Evolutionary conservation across 306 rosid species (phyloP), one percentile per base, ranked within the genome.

Genomic region (Astragalus glycyphyllos): DNA sequence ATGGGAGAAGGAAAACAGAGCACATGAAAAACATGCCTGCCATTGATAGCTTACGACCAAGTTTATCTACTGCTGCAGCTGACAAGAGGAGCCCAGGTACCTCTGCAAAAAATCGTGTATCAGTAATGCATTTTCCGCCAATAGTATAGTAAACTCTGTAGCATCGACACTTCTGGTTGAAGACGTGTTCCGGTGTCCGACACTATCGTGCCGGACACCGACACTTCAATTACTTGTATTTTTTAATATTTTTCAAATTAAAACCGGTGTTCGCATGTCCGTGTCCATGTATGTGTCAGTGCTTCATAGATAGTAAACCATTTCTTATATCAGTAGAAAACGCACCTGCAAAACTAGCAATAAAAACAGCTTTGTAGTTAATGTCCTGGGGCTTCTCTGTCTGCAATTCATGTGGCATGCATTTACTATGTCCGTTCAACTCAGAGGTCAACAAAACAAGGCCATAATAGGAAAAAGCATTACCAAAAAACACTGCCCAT

Each of bases 401-500:
- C 77, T 74, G 84, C 79, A 77, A 51, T 37, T 76, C 15, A 54
- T 71, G 65, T 38, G 84, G 75, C 38, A 12, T 31, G 67, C 97
- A 94, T 86, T 78, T 82, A 79, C 84, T 79, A 32, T 62, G 78
- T 50, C 89, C 80, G 67, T 75, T 91, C 84, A 89, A 80, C 81
- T 88, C 92, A 69, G 99, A 74, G 71, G 99, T 94, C 86, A 94
- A 76, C 86, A 94, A 85, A 82, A 94, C 96, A 35, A 94, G 96
- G 80, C 99, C 99, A 55, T 94, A 94, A 78, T 94, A 94, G 51
- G 97, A 89, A 81, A 94, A 94, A 6, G 97, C 97, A 69, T 89
- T 94, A 63, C 99, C 97, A 77, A 94, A 87, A 78, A 94, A 94
- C 65, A 94, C 97, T 16, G 77, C 79, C 96, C 97, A 94, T 59